Evolutionary conservation across 257 asterid genomes (phyloP).

Genomic region (Cordia subcordata): DNA sequence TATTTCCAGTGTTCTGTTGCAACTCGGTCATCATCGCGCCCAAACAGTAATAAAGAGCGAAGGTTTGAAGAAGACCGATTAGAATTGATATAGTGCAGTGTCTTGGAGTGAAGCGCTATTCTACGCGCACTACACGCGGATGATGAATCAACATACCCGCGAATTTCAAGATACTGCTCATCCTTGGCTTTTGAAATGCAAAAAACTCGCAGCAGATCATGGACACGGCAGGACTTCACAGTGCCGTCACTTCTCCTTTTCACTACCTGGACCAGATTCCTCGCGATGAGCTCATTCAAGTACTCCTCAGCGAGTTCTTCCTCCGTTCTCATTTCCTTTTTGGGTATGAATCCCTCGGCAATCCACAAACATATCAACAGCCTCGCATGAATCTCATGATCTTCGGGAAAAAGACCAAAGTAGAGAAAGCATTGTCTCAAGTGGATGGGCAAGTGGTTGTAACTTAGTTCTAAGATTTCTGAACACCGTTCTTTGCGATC

Average conservation of each 20-base stretch:
- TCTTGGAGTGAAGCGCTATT: neutral
- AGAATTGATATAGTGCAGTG: neutral
- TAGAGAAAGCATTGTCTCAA: conserved; percentile 36
- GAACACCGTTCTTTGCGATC: conserved; percentile 24
- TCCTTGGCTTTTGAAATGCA: conserved; percentile 22
- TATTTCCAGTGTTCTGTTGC: neutral
- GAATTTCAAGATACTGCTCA: conserved; percentile 29
- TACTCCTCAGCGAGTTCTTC: conserved; percentile 31
- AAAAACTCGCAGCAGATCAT: conserved; percentile 33
- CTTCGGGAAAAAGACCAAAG: conserved; percentile 32
- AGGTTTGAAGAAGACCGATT: neutral
- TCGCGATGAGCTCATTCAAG: conserved; percentile 29
- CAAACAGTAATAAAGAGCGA: neutral
- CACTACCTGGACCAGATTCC: conserved; percentile 22
- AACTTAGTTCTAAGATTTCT: conserved; percentile 32
- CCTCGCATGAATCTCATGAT: conserved; percentile 26
- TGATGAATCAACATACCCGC: neutral
- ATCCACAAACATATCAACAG: conserved; percentile 31
- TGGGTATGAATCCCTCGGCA: conserved; percentile 32
- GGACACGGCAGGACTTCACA: conserved; percentile 21
- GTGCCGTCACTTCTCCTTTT: conserved; percentile 19
- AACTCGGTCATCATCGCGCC: neutral
- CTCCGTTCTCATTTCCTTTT: conserved; percentile 14
- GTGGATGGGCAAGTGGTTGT: conserved; percentile 29
- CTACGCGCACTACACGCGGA: neutral